A percentile compares a stretch with the other conserved stretches of the same genome.
Evolutionary conservation across 306 rosid genomes (phyloP).

Genomic region (Lupinus albus): DNA sequence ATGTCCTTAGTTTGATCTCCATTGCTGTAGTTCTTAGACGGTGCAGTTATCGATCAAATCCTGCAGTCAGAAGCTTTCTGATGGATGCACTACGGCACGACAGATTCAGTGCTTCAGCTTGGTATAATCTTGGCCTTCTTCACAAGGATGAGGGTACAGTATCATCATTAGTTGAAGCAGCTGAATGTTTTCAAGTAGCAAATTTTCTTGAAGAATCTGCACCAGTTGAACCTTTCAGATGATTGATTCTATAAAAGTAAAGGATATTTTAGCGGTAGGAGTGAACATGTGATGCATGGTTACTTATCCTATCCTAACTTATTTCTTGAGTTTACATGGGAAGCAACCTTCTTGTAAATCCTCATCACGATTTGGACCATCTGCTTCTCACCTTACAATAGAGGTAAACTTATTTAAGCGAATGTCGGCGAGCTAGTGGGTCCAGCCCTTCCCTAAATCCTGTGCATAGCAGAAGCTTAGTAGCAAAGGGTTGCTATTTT

Average conservation of each 20-base stretch:
- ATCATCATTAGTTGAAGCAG: conserved; percentile 63
- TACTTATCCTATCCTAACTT: not conserved
- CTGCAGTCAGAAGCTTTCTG: conserved; percentile 62
- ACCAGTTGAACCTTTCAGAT: conserved; percentile 86
- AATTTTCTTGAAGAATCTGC: conserved; percentile 69
- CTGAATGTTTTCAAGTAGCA: conserved; percentile 83
- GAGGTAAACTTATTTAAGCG: not conserved
- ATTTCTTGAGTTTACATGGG: conserved; percentile 26
- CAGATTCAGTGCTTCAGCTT: conserved; percentile 66
- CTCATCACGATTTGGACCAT: not conserved
- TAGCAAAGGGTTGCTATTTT: no score
- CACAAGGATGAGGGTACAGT: conserved; percentile 55
- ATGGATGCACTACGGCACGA: conserved; percentile 70
- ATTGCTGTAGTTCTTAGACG: conserved; percentile 56
- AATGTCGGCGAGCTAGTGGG: conserved; percentile 8
- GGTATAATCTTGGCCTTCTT: conserved; percentile 83
- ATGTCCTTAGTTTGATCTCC: conserved; percentile 75
- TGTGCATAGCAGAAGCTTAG: no score
- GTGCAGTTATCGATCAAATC: conserved; percentile 45
- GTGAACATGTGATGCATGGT: conserved; percentile 7
- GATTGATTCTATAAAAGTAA: conserved; percentile 24
- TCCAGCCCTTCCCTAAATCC: no score
- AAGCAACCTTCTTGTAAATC: conserved; percentile 10
- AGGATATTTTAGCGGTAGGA: not conserved
- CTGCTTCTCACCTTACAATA: not conserved